phyloP scores from a whole-genome alignment of 352 stramenopile species.

The Phytopythium ostracodes region DNA sequence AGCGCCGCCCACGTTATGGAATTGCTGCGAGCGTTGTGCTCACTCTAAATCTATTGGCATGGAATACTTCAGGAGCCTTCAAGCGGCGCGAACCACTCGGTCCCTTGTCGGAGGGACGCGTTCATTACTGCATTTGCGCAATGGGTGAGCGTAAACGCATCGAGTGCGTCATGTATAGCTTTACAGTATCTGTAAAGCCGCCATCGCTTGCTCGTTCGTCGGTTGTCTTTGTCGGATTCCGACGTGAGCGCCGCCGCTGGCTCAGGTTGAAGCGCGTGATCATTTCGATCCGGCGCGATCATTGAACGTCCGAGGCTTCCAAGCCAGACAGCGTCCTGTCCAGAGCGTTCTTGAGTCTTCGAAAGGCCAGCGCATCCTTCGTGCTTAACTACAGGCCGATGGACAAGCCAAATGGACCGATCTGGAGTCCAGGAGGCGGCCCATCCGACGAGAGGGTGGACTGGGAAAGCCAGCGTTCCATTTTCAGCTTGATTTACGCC shows the following conservation, averaged over 20 bases:
- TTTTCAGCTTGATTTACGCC: too few species aligned
- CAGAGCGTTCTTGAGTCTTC: background rate
- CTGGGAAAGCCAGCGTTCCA: background rate
- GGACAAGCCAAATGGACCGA: too few species aligned
- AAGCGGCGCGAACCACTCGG: too few species aligned
- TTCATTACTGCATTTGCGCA: too few species aligned
- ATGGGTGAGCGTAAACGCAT: background rate
- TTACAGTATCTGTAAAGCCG: too few species aligned
- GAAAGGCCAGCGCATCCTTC: background rate
- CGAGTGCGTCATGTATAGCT: background rate
- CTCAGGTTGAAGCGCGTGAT: slow-evolving; percentile 1
- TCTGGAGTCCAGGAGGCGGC: too few species aligned
- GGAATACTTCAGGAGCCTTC: too few species aligned
- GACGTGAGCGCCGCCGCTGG: background rate
- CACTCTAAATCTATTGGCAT: too few species aligned
- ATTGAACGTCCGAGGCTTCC: background rate
- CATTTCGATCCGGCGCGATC: background rate
- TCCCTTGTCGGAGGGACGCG: too few species aligned
- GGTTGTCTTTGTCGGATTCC: background rate
- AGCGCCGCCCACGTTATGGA: too few species aligned
- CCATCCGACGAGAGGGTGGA: background rate
- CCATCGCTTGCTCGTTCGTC: background rate
- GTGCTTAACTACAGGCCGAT: background rate
- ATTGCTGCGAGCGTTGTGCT: too few species aligned
- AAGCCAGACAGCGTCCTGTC: background rate